phyloP scores from a whole-genome alignment of 345 rosid genomes.

The Theobroma cacao region DNA sequence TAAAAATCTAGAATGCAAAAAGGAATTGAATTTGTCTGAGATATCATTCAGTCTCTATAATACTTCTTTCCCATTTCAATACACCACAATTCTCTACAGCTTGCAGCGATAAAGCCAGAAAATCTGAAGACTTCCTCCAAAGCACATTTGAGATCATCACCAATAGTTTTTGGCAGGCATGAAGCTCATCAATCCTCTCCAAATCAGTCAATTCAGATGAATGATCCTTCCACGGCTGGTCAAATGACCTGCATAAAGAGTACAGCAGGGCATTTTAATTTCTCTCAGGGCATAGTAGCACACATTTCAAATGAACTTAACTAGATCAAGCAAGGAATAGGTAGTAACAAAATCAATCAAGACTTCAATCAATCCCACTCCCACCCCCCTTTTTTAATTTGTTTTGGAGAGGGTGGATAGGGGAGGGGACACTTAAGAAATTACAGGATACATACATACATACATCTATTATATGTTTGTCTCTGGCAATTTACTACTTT shows the following conservation, averaged over 20 bases:
- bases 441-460: too few species aligned
- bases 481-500: too few species aligned
- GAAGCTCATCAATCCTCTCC: constrained; percentile 55
- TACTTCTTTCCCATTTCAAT: constrained; percentile 61
- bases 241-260: constrained; percentile 60
- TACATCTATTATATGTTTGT: too few species aligned
- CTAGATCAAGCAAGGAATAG: neutral
- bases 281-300: neutral
- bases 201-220: constrained; percentile 35
- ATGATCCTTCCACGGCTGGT: constrained; percentile 60
- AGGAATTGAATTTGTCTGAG: neutral
- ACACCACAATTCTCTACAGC: constrained; percentile 38
- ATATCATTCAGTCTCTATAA: constrained; percentile 22
- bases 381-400: too few species aligned
- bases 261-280: neutral
- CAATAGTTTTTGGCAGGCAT: constrained; percentile 60
- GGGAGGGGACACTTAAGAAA: too few species aligned
- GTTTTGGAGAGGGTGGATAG: too few species aligned
- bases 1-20: neutral
- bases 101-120: constrained; percentile 24
- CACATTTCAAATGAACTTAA: neutral
- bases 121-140: constrained; percentile 35
- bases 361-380: neutral
- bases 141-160: constrained; percentile 39
- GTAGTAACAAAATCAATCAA: neutral